These are phyloP conservation scores for Lactarius hatsudake DNA, from an alignment of 768 basidiomycete genomes.

Conservation along the genomic window DNA sequence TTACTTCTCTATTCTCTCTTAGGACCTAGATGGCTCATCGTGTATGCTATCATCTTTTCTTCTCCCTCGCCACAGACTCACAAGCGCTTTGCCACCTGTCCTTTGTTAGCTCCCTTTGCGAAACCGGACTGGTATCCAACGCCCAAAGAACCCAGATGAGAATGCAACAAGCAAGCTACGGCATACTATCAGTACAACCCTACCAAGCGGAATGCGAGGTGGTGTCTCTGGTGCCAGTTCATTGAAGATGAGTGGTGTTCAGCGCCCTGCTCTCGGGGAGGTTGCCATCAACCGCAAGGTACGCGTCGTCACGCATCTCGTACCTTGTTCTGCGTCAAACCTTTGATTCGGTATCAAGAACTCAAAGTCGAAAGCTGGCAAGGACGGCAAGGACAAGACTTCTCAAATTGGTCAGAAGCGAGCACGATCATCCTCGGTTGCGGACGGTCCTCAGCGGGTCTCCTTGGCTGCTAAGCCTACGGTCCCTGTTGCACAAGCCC, in stretches of 20 bases:
- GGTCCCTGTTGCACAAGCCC: slow-evolving; percentile 22
- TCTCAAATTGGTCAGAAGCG: slow-evolving; percentile 55
- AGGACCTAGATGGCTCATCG: slow-evolving; percentile 28
- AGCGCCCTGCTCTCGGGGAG: slow-evolving; percentile 76
- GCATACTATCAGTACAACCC: slow-evolving; percentile 51
- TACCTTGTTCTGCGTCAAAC: slow-evolving; percentile 10
- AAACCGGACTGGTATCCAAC: slow-evolving; percentile 58
- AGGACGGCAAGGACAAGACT: slow-evolving; percentile 62
- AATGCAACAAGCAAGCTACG: slow-evolving; percentile 70
- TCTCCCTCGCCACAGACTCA: slow-evolving; percentile 24
- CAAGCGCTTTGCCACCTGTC: slow-evolving; percentile 14
- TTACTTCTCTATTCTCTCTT: slow-evolving; percentile 19
- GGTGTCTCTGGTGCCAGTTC: slow-evolving; percentile 37
- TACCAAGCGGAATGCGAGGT: slow-evolving; percentile 50
- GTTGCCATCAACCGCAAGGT: slow-evolving; percentile 83
- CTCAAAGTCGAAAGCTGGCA: slow-evolving; percentile 50
- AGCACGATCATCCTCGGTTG: slow-evolving; percentile 64
- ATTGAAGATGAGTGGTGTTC: slow-evolving; percentile 52
- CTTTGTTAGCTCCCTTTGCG: slow-evolving; percentile 59
- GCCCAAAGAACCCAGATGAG: slow-evolving; percentile 69
- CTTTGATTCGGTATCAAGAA: slow-evolving; percentile 19
- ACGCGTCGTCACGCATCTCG: slow-evolving; percentile 14
- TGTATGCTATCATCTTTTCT: slow-evolving; percentile 15
- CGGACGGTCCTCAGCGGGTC: slow-evolving; percentile 63
- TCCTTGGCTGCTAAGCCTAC: slow-evolving; percentile 56